These are phyloP conservation scores for Chaetoceros muelleri DNA, from an alignment of 108 stramenopile genomes.

Conservation along the genomic window DNA sequence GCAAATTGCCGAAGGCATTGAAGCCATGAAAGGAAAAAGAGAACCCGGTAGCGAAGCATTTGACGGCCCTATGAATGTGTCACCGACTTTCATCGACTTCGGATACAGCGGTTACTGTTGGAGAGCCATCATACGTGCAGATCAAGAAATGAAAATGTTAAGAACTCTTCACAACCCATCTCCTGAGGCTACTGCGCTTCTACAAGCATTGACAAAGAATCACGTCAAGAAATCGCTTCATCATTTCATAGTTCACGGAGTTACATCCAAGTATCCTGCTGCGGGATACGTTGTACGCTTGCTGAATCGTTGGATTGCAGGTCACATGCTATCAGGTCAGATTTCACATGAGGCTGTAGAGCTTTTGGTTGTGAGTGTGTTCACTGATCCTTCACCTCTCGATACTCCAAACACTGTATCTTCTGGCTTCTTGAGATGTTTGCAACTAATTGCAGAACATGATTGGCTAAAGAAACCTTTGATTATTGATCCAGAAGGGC, in stretches of 20 bases:
- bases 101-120: conserved; percentile 71
- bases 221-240: conserved; percentile 61
- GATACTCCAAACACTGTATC: conserved; percentile 39
- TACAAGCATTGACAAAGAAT: conserved; percentile 30
- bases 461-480: conserved; percentile 73
- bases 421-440: conserved; percentile 57
- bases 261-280: conserved; percentile 71
- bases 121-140: conserved; percentile 67
- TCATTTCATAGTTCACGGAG: conserved; percentile 70
- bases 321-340: conserved; percentile 69
- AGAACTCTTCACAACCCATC: conserved; percentile 39
- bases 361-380: conserved; percentile 70
- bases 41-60: conserved; percentile 14
- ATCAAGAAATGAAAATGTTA: conserved; percentile 67
- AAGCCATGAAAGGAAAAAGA: conserved; percentile 32
- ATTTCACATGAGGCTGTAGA: conserved; percentile 65
- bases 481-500: conserved; percentile 77
- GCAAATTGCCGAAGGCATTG: conserved; percentile 66
- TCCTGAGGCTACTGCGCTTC: conserved; percentile 32
- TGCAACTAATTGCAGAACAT: conserved; percentile 52
- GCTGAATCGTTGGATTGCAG: conserved; percentile 59
- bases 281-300: conserved; percentile 53
- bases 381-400: conserved; percentile 38
- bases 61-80: conserved; percentile 49
- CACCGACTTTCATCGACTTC: conserved; percentile 45